These are phyloP conservation scores for Pisolithus orientalis DNA, from an alignment of 768 basidiomycete genomes.

Conservation along the genomic window DNA sequence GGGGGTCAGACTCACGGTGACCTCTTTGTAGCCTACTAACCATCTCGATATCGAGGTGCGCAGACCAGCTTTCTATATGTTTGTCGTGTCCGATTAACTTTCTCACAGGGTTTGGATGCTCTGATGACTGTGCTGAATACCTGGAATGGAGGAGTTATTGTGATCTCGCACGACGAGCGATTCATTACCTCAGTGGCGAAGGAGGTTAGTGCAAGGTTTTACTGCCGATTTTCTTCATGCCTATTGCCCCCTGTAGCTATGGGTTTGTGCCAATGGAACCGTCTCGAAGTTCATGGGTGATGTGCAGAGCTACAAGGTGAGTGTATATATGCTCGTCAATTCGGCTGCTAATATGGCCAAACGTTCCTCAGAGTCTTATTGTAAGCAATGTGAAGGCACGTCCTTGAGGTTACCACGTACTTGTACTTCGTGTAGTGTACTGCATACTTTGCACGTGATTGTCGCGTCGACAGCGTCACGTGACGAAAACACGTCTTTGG, in stretches of 20 bases:
- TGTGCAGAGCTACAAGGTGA: constrained; percentile 86
- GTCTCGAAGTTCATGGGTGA: constrained; percentile 84
- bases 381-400: constrained; percentile 64
- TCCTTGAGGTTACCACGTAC: not conserved
- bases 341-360: not conserved
- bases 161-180: constrained; percentile 93
- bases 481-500: no score
- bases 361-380: constrained; percentile 55
- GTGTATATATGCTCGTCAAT: constrained; percentile 3
- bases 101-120: constrained; percentile 80
- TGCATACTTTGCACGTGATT: no score
- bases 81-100: not conserved
- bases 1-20: not conserved
- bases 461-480: no score
- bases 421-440: no score
- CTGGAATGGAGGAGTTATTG: constrained; percentile 90
- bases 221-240: not conserved
- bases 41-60: constrained; percentile 88
- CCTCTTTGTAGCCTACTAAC: constrained; percentile 69
- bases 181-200: constrained; percentile 89
- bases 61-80: constrained; percentile 2
- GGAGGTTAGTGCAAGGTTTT: constrained; percentile 42
- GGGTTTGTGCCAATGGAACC: constrained; percentile 86
- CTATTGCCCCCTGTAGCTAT: constrained; percentile 48
- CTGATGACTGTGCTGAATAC: constrained; percentile 73